Evolutionary conservation across 2,329 filamentous ascomycete genomes (phyloP).

Genomic region (Sporothrix globosa): DNA sequence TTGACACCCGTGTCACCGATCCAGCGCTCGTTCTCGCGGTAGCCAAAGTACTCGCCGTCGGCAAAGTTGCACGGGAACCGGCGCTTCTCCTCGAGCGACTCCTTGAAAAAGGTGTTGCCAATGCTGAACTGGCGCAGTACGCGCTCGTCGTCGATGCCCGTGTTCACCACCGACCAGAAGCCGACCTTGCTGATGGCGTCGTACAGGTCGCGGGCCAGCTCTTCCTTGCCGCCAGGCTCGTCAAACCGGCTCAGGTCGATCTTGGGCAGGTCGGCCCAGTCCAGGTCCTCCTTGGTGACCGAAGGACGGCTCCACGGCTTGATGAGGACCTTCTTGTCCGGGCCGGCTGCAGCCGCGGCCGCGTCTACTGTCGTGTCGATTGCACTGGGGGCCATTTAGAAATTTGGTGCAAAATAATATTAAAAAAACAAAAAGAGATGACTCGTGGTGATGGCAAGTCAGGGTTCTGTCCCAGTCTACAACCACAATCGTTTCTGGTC

Average conservation of each 20-base stretch:
- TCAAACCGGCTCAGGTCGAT: conserved; percentile 57
- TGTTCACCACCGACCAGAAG: conserved; percentile 45
- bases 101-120: conserved; percentile 53
- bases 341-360: conserved; percentile 6
- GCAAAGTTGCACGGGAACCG: conserved; percentile 37
- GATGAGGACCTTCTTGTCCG: conserved; percentile 35
- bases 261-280: conserved; percentile 48
- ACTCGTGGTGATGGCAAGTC: background rate
- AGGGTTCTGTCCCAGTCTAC: background rate
- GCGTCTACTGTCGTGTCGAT: conserved; percentile 33
- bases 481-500: background rate
- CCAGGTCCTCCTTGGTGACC: conserved; percentile 41
- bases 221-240: conserved; percentile 54
- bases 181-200: conserved; percentile 52
- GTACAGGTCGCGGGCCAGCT: conserved; percentile 54
- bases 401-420: background rate
- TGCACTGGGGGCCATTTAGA: conserved; percentile 40
- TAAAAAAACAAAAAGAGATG: background rate
- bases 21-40: conserved; percentile 48
- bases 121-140: conserved; percentile 54
- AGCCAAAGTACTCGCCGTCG: conserved; percentile 51
- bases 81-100: conserved; percentile 51
- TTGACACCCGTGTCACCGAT: conserved; percentile 42
- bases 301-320: conserved; percentile 43
- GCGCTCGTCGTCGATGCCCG: conserved; percentile 46